phyloP scores from a whole-genome alignment of 768 basidiomycete genomes.

The Dioszegia aurantiaca region DNA sequence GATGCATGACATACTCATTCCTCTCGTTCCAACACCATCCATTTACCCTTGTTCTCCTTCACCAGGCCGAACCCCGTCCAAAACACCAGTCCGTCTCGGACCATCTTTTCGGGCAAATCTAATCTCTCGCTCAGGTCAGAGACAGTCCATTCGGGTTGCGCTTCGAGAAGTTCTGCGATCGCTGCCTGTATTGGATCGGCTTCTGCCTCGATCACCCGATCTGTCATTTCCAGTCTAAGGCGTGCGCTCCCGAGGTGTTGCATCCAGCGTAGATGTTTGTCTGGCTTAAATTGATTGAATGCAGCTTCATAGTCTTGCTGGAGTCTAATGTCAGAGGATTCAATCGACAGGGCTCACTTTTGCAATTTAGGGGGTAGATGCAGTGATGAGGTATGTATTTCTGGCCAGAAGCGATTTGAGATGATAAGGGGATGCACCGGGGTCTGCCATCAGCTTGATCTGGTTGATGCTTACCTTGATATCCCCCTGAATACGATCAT shows the following conservation, averaged over 20 bases:
- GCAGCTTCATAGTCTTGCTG: conserved; percentile 73
- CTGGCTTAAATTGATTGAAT: conserved; percentile 81
- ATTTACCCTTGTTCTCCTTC: conserved; percentile 56
- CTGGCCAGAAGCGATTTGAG: conserved; percentile 93
- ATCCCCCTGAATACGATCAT: conserved; percentile 79
- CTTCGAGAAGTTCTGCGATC: conserved; percentile 37
- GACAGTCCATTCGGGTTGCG: conserved; percentile 57
- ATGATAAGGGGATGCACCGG: conserved; percentile 84
- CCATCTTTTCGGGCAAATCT: conserved; percentile 64
- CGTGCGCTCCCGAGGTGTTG: conserved; percentile 82
- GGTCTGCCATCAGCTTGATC: conserved; percentile 55
- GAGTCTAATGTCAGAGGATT: conserved; percentile 55
- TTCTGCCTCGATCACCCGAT: conserved; percentile 70
- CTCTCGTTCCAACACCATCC: conserved; percentile 40
- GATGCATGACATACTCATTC: conserved; percentile 26
- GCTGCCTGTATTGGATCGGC: conserved; percentile 87
- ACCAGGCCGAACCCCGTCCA: conserved; percentile 83
- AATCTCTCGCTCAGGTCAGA: conserved; percentile 66
- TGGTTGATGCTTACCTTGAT: conserved; percentile 57
- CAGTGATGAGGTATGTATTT: conserved; percentile 69
- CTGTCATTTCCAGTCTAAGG: conserved; percentile 75
- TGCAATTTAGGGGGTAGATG: conserved; percentile 81
- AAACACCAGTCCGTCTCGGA: conserved; percentile 71
- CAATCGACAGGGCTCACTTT: conserved; percentile 57
- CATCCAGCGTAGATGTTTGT: conserved; percentile 80